These are phyloP conservation scores for Suillus subalutaceus DNA, from an alignment of 768 basidiomycete species.

Conservation along the genomic window DNA sequence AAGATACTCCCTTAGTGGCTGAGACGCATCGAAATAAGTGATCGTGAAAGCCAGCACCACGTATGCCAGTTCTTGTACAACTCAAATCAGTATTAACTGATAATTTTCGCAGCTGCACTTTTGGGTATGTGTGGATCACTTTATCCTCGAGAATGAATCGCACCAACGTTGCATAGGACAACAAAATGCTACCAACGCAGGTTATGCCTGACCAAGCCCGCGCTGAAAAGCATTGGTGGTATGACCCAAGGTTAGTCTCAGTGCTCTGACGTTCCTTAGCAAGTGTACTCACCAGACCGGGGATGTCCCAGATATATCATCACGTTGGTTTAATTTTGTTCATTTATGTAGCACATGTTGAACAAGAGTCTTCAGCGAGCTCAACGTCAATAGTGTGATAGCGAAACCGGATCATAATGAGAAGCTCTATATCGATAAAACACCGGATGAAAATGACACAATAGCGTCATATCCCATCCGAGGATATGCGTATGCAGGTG, in stretches of 20 bases:
- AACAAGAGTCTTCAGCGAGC: constrained; percentile 48
- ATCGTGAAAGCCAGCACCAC: constrained; percentile 55
- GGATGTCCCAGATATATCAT: constrained; percentile 33
- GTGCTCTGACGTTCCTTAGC: not conserved
- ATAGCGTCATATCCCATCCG: constrained; percentile 40
- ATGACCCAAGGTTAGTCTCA: constrained; percentile 44
- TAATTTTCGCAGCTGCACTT: constrained; percentile 34
- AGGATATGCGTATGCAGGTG: constrained; percentile 67
- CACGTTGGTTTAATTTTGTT: constrained; percentile 27
- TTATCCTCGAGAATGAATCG: not conserved
- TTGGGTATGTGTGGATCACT: constrained; percentile 26
- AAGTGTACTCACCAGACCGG: constrained; percentile 2
- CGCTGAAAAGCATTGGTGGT: constrained; percentile 56
- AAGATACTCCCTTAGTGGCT: constrained; percentile 48
- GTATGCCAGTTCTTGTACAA: constrained; percentile 30
- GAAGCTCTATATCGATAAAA: constrained; percentile 26
- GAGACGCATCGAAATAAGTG: constrained; percentile 52
- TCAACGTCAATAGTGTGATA: constrained; percentile 63
- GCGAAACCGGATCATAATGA: constrained; percentile 60
- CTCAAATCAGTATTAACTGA: constrained; percentile 6
- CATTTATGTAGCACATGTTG: constrained; percentile 10
- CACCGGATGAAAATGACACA: constrained; percentile 12
- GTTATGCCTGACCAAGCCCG: constrained; percentile 55
- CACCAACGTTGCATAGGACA: constrained; percentile 39
- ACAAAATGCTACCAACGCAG: constrained; percentile 61